phyloP scores from a whole-genome alignment of 345 rosid genomes.

The Ricinus communis region DNA sequence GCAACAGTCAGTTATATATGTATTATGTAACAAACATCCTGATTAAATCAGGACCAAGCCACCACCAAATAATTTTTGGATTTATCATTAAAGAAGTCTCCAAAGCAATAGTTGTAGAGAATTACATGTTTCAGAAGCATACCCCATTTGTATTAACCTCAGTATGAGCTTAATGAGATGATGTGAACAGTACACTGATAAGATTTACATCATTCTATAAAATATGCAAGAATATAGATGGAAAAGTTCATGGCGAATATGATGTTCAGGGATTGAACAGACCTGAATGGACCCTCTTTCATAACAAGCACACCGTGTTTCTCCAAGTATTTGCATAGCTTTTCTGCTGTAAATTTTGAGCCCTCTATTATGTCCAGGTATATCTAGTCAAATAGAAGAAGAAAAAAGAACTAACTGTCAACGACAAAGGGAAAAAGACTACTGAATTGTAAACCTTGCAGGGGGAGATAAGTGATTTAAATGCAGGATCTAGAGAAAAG shows the following conservation, averaged over 20 bases:
- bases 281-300: conserved; percentile 62
- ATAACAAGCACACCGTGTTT: conserved; percentile 65
- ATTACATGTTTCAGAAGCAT: too few species aligned
- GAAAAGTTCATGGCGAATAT: neutral
- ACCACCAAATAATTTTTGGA: too few species aligned
- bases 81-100: too few species aligned
- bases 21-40: neutral
- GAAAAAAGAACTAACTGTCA: too few species aligned
- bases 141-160: too few species aligned
- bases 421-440: too few species aligned
- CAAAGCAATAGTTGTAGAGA: too few species aligned
- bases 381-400: conserved; percentile 42
- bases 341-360: conserved; percentile 47
- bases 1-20: neutral
- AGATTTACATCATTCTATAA: neutral
- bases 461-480: too few species aligned
- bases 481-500: too few species aligned
- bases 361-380: conserved; percentile 53
- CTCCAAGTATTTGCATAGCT: conserved; percentile 62
- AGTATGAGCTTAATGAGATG: neutral
- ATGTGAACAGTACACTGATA: neutral
- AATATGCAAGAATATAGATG: neutral
- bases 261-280: conserved; percentile 10
- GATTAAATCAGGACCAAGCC: neutral
- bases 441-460: too few species aligned